A percentile compares a stretch with the other conserved stretches of the same genome.
Conservation (phyloP, 139 green algal genomes). For the Deuterostichococcus epilithicus region DNA sequence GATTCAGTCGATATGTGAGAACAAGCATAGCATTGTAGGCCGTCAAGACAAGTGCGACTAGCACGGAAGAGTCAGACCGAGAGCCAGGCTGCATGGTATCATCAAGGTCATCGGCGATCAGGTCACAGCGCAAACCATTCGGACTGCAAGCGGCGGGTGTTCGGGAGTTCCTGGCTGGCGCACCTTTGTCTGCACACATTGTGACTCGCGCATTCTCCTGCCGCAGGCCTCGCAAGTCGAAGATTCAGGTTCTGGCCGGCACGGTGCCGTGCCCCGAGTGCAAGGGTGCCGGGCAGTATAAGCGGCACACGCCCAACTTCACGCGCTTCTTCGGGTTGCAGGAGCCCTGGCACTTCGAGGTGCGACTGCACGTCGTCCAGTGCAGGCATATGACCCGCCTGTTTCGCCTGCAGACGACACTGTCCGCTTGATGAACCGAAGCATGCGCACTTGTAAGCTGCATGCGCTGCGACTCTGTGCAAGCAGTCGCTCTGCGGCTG, state of each 20-base stretch:
- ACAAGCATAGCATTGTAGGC: too few relatives aligned
- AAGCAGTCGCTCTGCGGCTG: not conserved
- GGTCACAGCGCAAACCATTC: not conserved
- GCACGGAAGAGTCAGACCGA: not conserved
- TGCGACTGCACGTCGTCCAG: not conserved
- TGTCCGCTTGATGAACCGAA: not conserved
- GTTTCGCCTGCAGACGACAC: not conserved
- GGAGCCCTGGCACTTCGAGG: not conserved
- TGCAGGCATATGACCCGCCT: not conserved
- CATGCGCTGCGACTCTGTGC: not conserved
- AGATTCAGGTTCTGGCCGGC: slow-evolving; percentile 13
- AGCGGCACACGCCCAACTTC: slow-evolving; percentile 34
- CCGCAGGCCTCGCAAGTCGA: not conserved
- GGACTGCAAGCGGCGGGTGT: not conserved
- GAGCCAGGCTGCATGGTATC: not conserved
- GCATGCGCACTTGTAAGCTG: not conserved
- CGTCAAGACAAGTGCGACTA: not conserved
- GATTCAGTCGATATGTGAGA: too few relatives aligned
- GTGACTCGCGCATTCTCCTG: not conserved
- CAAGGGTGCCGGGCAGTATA: slow-evolving; percentile 15
- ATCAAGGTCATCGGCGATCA: not conserved
- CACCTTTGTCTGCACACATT: not conserved
- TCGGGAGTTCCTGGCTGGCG: not conserved
- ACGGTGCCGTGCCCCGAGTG: slow-evolving; percentile 36
- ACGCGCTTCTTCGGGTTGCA: slow-evolving; percentile 19